Evolutionary conservation across 768 basidiomycete genomes (phyloP), one percentile per base, ranked within the genome.

Genomic region (Neoboletus magnificus): DNA sequence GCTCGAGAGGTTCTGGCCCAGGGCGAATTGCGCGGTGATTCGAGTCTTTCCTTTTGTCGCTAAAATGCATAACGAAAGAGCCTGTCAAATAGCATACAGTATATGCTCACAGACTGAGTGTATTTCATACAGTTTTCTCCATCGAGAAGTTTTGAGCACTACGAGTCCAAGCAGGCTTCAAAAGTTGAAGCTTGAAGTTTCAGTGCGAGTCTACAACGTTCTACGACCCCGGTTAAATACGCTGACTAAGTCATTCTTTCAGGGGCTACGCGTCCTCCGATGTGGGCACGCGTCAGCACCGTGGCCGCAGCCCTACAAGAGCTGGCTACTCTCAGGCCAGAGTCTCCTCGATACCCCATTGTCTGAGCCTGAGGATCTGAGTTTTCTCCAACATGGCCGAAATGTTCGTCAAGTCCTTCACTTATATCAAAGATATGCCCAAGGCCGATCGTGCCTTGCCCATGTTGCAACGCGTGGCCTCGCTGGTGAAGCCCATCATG

Each of bases 401-500:
- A 40, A 71, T 71, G 23, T 85, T 83, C 62, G 79, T 91, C 56
- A 75, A 81, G 62, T 81, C 86, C 0, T 86, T 87, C 59, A 85
- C 84, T 20, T 85, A 90, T 67, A 78, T 93, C 58, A 87, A 83
- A 57, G 81, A 79, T 54, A 79, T 77, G 64, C 86, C 86, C 37
- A 81, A 82, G 62, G 80, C 84, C 42, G 82, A 88, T 58, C 78
- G 81, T 37, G 91, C 92, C 18, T 76, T 91, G 41, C 68, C 76
- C 16, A 75, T 89, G 66, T 77, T 94, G 36, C 81, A 87, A 61
- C 79, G 79, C 58, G 77, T 91, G 30, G 86, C 87, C 1, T 85
- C 86, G 2, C 78, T 91, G 47, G 92, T 96, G 48, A 95, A 94
- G 70, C 95, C 95, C 8, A 93, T 98, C 60, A 97, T 97, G 94